These are phyloP conservation scores for Petrea volubilis DNA, from an alignment of 257 asterid species.

Conservation along the genomic window DNA sequence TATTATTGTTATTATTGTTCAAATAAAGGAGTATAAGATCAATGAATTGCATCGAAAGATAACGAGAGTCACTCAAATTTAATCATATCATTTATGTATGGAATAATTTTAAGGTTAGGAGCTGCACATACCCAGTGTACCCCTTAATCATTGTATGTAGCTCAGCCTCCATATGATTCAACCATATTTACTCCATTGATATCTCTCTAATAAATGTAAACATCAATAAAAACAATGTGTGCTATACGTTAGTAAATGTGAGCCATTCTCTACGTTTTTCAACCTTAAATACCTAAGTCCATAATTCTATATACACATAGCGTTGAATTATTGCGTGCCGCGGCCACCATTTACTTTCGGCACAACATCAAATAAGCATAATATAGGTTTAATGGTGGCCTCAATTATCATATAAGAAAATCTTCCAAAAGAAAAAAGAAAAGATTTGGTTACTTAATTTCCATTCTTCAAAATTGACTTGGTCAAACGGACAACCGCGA, in stretches of 20 bases:
- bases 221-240: neutral
- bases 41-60: too few species aligned
- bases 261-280: slow-evolving; percentile 1
- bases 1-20: too few species aligned
- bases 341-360: neutral
- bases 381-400: neutral
- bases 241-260: neutral
- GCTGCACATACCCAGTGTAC: neutral
- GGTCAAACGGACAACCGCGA: slow-evolving; percentile 28
- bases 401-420: slow-evolving; percentile 14
- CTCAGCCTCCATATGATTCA: neutral
- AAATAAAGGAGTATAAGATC: too few species aligned
- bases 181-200: slow-evolving; percentile 4
- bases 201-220: neutral
- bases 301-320: slow-evolving; percentile 13
- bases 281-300: slow-evolving; percentile 21
- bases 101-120: too few species aligned
- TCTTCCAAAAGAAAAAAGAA: neutral
- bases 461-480: neutral
- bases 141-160: neutral
- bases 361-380: slow-evolving; percentile 2
- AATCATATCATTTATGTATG: too few species aligned
- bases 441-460: slow-evolving; percentile 11
- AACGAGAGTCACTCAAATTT: too few species aligned
- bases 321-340: slow-evolving; percentile 22